Evolutionary conservation across 2,329 filamentous ascomycete genomes (phyloP).

Genomic region (Aspergillus arachidicola): DNA sequence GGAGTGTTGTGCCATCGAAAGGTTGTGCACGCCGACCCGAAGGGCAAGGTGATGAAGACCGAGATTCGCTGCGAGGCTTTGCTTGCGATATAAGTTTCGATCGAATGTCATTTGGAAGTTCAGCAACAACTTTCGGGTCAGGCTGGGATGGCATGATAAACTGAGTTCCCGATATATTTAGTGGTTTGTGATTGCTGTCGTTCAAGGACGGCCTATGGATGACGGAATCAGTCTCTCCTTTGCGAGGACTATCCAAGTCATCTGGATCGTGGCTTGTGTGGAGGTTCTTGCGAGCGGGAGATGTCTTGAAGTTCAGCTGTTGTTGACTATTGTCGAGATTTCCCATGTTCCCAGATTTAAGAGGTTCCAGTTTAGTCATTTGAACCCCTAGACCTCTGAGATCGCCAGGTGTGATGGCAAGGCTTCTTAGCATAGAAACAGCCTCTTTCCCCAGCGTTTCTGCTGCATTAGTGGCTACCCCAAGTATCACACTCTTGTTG

Average conservation of each 20-base stretch:
- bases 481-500: conserved; percentile 83
- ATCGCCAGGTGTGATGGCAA: conserved; percentile 85
- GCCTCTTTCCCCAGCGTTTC: conserved; percentile 77
- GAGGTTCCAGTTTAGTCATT: conserved; percentile 85
- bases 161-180: conserved; percentile 85
- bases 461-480: conserved; percentile 77
- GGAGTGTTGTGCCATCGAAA: conserved; percentile 46
- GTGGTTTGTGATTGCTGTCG: conserved; percentile 57
- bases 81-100: conserved; percentile 69
- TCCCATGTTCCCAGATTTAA: conserved; percentile 61
- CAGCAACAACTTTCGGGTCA: conserved; percentile 78
- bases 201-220: conserved; percentile 35
- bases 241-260: conserved; percentile 47
- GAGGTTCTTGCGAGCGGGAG: conserved; percentile 32
- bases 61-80: conserved; percentile 25
- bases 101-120: conserved; percentile 81
- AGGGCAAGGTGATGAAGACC: conserved; percentile 37
- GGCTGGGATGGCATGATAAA: conserved; percentile 83
- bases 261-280: conserved; percentile 49
- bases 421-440: conserved; percentile 78
- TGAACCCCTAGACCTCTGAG: conserved; percentile 90
- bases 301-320: conserved; percentile 69
- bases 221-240: conserved; percentile 35
- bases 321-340: conserved; percentile 74
- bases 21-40: conserved; percentile 25